Evolutionary conservation across 1,139 yeast species (phyloP).

Genomic region (Yamadazyma taylorii): DNA sequence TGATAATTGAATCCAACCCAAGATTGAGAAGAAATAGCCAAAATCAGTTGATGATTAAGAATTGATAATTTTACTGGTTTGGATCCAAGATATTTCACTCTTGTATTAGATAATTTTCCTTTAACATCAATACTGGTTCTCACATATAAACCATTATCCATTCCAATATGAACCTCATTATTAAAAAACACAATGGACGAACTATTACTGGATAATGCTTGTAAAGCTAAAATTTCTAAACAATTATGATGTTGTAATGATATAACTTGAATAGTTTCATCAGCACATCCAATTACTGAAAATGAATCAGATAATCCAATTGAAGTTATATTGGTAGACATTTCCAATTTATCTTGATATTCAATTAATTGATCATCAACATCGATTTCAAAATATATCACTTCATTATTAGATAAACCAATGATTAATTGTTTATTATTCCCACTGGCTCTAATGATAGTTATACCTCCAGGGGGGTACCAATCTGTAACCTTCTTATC

Average conservation of each 20-base stretch:
- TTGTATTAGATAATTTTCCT: conserved; percentile 67
- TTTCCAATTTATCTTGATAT: conserved; percentile 60
- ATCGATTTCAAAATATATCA: conserved; percentile 83
- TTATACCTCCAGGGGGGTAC: conserved; percentile 82
- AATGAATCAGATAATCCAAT: conserved; percentile 39
- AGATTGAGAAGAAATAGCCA: conserved; percentile 46
- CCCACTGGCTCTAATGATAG: conserved; percentile 57
- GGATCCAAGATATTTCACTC: conserved; percentile 75
- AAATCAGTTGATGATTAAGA: conserved; percentile 23
- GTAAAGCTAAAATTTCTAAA: conserved; percentile 63
- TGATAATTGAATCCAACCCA: conserved; percentile 34
- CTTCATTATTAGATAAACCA: conserved; percentile 69
- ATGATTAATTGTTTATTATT: conserved; percentile 69
- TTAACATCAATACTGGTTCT: conserved; percentile 48
- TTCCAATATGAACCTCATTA: conserved; percentile 65
- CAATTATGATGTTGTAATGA: conserved; percentile 66
- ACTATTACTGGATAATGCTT: conserved; percentile 64
- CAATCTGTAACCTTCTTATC: conserved; percentile 54
- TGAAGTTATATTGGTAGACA: conserved; percentile 56
- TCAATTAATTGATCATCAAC: conserved; percentile 66
- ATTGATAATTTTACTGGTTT: conserved; percentile 50
- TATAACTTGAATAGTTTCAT: conserved; percentile 67
- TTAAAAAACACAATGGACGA: conserved; percentile 45
- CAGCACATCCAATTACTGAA: conserved; percentile 71
- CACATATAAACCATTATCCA: conserved; percentile 79